These are phyloP conservation scores for Straminergon stramineum DNA, from an alignment of 225 moss, liverwort and hornwort species.

Conservation along the genomic window DNA sequence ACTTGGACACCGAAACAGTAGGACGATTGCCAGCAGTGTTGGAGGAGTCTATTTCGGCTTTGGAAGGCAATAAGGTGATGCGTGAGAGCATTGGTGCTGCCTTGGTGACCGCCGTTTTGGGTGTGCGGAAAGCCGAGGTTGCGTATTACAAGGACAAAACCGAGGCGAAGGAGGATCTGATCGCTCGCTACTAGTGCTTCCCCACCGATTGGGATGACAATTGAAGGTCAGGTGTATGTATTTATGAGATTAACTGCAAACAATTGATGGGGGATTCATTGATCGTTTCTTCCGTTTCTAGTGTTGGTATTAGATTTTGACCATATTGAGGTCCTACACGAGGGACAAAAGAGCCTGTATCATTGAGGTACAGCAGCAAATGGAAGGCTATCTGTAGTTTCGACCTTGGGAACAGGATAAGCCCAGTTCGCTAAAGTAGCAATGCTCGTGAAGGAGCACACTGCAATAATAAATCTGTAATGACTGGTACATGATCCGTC, in stretches of 20 bases:
- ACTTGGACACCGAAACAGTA: slow-evolving; percentile 28
- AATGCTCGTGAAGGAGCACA: not conserved
- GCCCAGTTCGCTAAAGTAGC: not conserved
- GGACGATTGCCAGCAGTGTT: slow-evolving; percentile 32
- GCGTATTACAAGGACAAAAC: slow-evolving; percentile 5
- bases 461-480: not conserved
- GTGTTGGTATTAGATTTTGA: slow-evolving; percentile 1
- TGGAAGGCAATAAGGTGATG: slow-evolving; percentile 36
- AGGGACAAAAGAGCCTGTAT: not conserved
- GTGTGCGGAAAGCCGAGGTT: slow-evolving; percentile 39
- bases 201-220: not conserved
- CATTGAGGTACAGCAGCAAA: not conserved
- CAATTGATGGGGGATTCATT: not conserved
- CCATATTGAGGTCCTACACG: not conserved
- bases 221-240: not conserved
- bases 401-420: not conserved
- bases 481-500: not conserved
- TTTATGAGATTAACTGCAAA: not conserved
- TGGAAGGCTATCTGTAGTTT: not conserved
- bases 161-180: not conserved
- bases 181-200: slow-evolving; percentile 1
- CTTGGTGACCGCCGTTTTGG: slow-evolving; percentile 42
- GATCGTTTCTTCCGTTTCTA: not conserved
- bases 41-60: slow-evolving; percentile 37
- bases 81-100: slow-evolving; percentile 1